These are phyloP conservation scores for Artemisia argyi DNA, from an alignment of 129 eudicot species.

Conservation along the genomic window DNA sequence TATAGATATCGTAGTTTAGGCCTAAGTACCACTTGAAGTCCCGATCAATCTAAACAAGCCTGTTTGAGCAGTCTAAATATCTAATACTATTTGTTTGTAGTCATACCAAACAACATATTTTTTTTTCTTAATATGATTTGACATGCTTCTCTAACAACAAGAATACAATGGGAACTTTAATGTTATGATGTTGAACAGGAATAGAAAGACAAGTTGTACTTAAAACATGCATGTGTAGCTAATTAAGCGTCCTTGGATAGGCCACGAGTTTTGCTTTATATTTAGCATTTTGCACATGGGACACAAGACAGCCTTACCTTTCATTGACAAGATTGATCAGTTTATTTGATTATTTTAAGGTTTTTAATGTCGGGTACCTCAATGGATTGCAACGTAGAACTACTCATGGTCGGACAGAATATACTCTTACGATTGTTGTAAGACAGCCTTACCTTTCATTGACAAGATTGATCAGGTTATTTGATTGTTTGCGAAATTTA, in stretches of 20 bases:
- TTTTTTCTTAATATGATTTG: no score
- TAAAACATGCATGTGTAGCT: conserved; percentile 2
- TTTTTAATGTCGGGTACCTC: conserved; percentile 8
- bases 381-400: background rate
- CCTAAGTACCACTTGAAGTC: background rate
- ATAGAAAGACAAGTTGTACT: background rate
- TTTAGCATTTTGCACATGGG: conserved; percentile 30
- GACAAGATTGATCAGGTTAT: no score
- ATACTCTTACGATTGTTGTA: background rate
- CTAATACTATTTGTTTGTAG: background rate
- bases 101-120: no score
- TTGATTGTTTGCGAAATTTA: no score
- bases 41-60: background rate
- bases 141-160: no score
- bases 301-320: background rate
- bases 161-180: no score
- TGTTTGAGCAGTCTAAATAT: background rate
- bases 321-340: conserved; percentile 24
- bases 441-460: no score
- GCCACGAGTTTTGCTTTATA: conserved; percentile 16
- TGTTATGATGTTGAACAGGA: background rate
- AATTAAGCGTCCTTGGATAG: conserved; percentile 12
- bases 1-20: background rate
- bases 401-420: conserved; percentile 7
- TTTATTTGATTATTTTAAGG: conserved; percentile 24